Base-by-base conservation (phyloP, 1,284 basidiomycete species). In the Boletus semigastroideus region DNA sequence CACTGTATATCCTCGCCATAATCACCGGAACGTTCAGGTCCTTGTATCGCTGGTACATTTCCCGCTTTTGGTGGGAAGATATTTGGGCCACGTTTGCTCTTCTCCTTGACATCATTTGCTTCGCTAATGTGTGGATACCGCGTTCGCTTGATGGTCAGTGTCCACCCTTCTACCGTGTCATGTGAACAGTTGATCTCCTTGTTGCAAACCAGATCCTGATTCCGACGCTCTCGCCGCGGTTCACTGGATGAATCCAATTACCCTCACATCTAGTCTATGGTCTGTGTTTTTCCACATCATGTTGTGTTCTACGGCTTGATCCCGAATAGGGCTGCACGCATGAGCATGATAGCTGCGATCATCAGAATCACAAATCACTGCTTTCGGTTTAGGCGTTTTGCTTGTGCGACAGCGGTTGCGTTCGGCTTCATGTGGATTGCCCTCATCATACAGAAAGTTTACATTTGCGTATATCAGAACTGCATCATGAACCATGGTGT, bases 41-140 rank as follows among this genome's bases (percentile, higher is more conserved):
- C 9, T 33, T 17, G 12, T 55, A 58, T 30, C 52, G 56, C 9
- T 55, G 46, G 36, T 27, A 46, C 14, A 49, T 43, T 9, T 46
- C 39, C 13, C 36, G 36, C 11, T 46, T 55, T 30, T 40, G 43
- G 28, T 55, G 52, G 40, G 47, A 56, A 37, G 57, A 57, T 25
- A 9, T 38, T 14, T 59, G 53, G 52, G 53, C 43, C n/a, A 34
- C 10, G 4, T 5, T 55, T 2, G 45, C 48, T 28, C 25, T 52
- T 39, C 7, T 56, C 19, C 11, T 43, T 27, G 38, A 45, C 13
- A 16, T 57, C 11, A n/a, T 14, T 25, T 46, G 34, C 36, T n/a
- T 41, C 11, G 16, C 46, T 20, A 36, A 34, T 17, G 3, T 27
- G 7, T 54, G 41, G 52, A 22, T 28, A 12, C 25, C n/a, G 17